A percentile compares a stretch with the other conserved stretches of the same genome.
Conservation (phyloP, 306 rosid species). For the Neltuma alba region DNA sequence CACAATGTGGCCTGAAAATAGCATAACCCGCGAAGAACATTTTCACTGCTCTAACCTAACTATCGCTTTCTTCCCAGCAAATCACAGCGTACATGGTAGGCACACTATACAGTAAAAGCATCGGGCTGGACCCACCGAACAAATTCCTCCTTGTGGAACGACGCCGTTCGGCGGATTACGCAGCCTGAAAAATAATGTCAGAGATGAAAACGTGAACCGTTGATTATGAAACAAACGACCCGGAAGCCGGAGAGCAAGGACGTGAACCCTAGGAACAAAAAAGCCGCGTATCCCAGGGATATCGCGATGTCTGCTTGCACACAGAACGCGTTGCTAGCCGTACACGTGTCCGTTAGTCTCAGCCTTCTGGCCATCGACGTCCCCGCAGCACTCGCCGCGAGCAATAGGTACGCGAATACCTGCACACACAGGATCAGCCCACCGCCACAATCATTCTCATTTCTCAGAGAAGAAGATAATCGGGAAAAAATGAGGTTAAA, state of each 20-base stretch:
- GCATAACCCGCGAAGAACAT: neutral
- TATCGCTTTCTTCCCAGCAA: neutral
- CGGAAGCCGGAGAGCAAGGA: slow-evolving; percentile 85
- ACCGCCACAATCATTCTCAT: neutral
- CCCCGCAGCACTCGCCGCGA: slow-evolving; percentile 94
- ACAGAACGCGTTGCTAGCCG: slow-evolving; percentile 66
- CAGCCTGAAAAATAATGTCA: neutral
- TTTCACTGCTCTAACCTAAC: neutral
- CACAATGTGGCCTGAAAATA: neutral
- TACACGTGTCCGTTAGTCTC: slow-evolving; percentile 67
- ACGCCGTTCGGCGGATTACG: slow-evolving; percentile 18
- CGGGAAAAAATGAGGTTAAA: neutral
- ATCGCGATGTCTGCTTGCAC: slow-evolving; percentile 74
- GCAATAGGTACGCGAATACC: slow-evolving; percentile 86
- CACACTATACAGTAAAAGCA: slow-evolving; percentile 17
- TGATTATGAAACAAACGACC: slow-evolving; percentile 78
- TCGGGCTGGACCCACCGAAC: slow-evolving; percentile 38
- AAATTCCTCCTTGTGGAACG: slow-evolving; percentile 27
- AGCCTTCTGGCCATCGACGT: slow-evolving; percentile 66
- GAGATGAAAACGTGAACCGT: slow-evolving; percentile 89
- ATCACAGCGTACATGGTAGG: slow-evolving; percentile 17
- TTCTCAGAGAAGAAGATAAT: neutral
- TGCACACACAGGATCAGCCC: slow-evolving; percentile 44
- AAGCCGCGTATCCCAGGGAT: slow-evolving; percentile 77
- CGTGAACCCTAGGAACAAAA: slow-evolving; percentile 83